Percentiles rank a stretch among this genome's conserved stretches.
These are phyloP conservation scores for Daldinia bambusicola DNA, from an alignment of 495 filamentous ascomycete species.

Conservation along the genomic window DNA sequence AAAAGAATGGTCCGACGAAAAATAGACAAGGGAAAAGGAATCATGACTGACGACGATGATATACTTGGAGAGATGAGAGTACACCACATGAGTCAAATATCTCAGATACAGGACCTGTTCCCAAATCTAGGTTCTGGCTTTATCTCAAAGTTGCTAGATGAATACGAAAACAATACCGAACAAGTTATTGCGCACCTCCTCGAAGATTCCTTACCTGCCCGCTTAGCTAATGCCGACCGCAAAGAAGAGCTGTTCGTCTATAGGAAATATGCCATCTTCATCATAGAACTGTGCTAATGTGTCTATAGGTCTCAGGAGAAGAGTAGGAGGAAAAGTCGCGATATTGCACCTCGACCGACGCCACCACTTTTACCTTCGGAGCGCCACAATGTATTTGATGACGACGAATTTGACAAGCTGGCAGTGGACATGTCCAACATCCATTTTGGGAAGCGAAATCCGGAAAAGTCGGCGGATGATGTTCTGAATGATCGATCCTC, in stretches of 20 bases:
- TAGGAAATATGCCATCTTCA: not conserved
- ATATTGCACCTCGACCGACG: slow-evolving; percentile 54
- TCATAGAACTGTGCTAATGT: slow-evolving; percentile 35
- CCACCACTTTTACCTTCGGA: slow-evolving; percentile 54
- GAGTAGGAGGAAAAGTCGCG: slow-evolving; percentile 41
- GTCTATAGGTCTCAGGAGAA: slow-evolving; percentile 38
- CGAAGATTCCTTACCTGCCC: slow-evolving; percentile 77
- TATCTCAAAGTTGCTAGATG: slow-evolving; percentile 79
- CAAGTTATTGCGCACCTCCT: slow-evolving; percentile 84
- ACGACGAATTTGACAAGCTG: slow-evolving; percentile 83
- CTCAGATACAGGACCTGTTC: slow-evolving; percentile 92
- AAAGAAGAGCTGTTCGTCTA: slow-evolving; percentile 62
- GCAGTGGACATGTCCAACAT: slow-evolving; percentile 68
- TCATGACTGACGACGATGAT: slow-evolving; percentile 57
- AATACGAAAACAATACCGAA: slow-evolving; percentile 81
- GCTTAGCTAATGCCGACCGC: slow-evolving; percentile 66
- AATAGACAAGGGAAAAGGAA: slow-evolving; percentile 76
- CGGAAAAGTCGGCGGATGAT: slow-evolving; percentile 70
- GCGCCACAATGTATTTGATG: slow-evolving; percentile 74
- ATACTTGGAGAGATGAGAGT: slow-evolving; percentile 69
- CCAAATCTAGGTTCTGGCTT: slow-evolving; percentile 88
- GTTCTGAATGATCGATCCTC: slow-evolving; percentile 60
- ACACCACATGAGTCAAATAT: slow-evolving; percentile 83
- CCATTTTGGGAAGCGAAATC: slow-evolving; percentile 78
- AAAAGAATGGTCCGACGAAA: slow-evolving; percentile 59